Evolutionary conservation across 2,329 filamentous ascomycete genomes (phyloP), one percentile per base, ranked within the genome.

Genomic region (Pyrenophora seminiperda): DNA sequence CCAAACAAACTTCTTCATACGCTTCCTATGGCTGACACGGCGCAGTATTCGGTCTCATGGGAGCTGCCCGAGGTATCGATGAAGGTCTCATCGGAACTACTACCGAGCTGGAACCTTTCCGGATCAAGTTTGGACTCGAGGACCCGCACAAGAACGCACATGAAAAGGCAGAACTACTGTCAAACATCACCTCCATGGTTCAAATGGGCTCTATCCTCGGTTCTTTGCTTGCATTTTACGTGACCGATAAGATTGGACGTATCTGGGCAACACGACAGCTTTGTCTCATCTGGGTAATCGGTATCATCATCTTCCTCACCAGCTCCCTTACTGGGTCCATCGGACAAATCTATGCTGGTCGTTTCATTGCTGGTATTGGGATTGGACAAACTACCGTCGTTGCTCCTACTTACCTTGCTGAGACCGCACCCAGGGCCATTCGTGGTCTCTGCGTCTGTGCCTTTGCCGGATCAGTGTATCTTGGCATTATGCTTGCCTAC

Each of bases 111-210:
- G 39, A 55, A 1, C 72, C 72, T 2, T 75, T 75, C 54, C 61
- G 56, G 31, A 60, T 59, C 30, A 71, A 71, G 46, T 75, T 73
- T 38, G 71, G 72, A n/a, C 65, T 75, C 5, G 56, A 71, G 9
- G 68, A 73, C 41, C 47, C 53, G 0, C 41, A 30, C 17, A 68
- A 68, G 43, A 67, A 59, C 29, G 40, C 62, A 30, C 61, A 70
- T 33, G 66, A 71, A 3, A 51, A 59, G 9, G 73, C 72, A 3
- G 66, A 75, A 29, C 61, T 70, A 3, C 57, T 73, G 17, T 76
- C 82, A 60, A 92, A 92, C 70, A 87, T 92, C 47, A 87, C 88
- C 1, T 83, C 87, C 39, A 92, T 92, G 89, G 89, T 92, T 0
- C 89, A 91, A 72, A 84, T 91, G 62, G 89, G 89, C 18, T 88